A percentile compares a stretch with the other conserved stretches of the same genome.
Evolutionary conservation across 1,139 yeast genomes (phyloP).

Genomic region (Saccharomyces hybrid): DNA sequence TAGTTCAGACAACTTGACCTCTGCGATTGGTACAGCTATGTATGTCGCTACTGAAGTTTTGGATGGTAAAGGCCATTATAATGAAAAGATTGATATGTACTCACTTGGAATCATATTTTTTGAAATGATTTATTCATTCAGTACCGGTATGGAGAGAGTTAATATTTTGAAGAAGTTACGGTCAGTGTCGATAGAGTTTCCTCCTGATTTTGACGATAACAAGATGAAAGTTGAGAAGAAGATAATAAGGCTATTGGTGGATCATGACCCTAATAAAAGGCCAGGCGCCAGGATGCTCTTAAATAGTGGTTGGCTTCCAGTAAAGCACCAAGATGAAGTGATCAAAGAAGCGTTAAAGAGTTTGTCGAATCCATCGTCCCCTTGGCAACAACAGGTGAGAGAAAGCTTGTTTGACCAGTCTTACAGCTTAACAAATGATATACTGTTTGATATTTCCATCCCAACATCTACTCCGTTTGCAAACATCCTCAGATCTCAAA

Average conservation of each 20-base stretch:
- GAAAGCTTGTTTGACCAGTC: slow-evolving; percentile 79
- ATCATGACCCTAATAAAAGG: slow-evolving; percentile 69
- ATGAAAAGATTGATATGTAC: slow-evolving; percentile 92
- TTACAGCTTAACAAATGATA: slow-evolving; percentile 71
- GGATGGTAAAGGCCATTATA: slow-evolving; percentile 62
- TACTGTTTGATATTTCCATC: slow-evolving; percentile 56
- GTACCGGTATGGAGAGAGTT: slow-evolving; percentile 91
- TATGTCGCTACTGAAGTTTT: slow-evolving; percentile 90
- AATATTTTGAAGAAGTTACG: slow-evolving; percentile 59
- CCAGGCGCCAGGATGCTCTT: slow-evolving; percentile 76
- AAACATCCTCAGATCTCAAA: slow-evolving; percentile 35
- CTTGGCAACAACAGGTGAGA: slow-evolving; percentile 90
- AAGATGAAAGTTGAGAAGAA: slow-evolving; percentile 52
- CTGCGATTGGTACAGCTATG: slow-evolving; percentile 87
- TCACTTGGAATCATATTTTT: slow-evolving; percentile 90
- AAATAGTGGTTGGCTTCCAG: slow-evolving; percentile 77
- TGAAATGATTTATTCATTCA: slow-evolving; percentile 81
- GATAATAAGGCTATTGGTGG: slow-evolving; percentile 56
- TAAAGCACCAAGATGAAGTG: slow-evolving; percentile 82
- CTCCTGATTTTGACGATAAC: slow-evolving; percentile 49
- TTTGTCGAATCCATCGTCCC: slow-evolving; percentile 81
- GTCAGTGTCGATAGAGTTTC: slow-evolving; percentile 52
- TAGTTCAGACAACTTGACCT: slow-evolving; percentile 67
- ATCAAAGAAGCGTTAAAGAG: slow-evolving; percentile 83
- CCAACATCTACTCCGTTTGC: slow-evolving; percentile 30